phyloP scores from a whole-genome alignment of 106 monocot species.

The Dendrobium huoshanense region DNA sequence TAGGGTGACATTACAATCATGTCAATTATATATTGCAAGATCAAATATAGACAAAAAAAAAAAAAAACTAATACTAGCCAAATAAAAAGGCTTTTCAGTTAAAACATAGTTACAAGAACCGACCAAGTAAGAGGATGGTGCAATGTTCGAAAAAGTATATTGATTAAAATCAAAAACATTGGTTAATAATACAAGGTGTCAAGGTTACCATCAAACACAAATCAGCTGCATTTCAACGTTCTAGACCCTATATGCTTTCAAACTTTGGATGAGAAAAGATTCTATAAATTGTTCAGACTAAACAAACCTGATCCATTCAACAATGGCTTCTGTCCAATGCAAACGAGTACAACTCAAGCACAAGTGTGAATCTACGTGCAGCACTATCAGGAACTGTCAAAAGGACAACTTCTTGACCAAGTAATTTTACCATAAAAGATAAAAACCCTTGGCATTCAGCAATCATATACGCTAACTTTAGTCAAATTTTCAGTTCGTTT shows the following conservation, averaged over 20 bases:
- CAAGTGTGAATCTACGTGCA: neutral
- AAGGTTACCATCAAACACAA: constrained; percentile 1
- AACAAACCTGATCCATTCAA: constrained; percentile 25
- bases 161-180: neutral
- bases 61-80: neutral
- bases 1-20: neutral
- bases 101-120: neutral
- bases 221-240: neutral
- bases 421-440: neutral
- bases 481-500: constrained; percentile 17
- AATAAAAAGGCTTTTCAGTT: neutral
- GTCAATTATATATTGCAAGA: neutral
- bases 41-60: neutral
- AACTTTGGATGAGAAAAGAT: neutral
- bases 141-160: neutral
- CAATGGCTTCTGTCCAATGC: neutral
- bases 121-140: neutral
- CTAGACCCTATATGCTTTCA: constrained; percentile 4
- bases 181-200: neutral
- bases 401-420: neutral
- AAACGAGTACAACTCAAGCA: constrained; percentile 8
- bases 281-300: constrained; percentile 8
- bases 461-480: neutral
- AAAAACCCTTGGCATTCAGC: neutral
- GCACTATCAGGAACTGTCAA: neutral